Evolutionary conservation across 78 protist genomes (phyloP).

Genomic region (Thecamonas trahens): DNA sequence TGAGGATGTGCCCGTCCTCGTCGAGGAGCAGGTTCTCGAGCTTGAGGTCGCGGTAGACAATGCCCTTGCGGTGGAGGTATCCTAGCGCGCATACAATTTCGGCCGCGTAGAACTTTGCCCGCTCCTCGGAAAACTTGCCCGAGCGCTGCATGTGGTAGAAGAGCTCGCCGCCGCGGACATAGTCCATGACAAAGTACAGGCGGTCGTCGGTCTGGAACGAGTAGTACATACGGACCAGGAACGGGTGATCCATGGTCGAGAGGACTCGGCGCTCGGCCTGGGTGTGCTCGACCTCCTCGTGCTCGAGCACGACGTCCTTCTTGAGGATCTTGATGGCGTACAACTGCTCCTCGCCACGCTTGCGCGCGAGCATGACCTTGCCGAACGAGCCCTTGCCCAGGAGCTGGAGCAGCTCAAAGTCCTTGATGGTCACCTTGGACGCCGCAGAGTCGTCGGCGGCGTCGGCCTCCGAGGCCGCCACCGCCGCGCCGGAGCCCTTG

Average conservation of each 20-base stretch:
- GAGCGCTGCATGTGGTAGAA: slow-evolving; percentile 65
- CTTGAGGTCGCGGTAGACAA: slow-evolving; percentile 56
- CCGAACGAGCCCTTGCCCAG: slow-evolving; percentile 61
- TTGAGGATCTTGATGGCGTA: slow-evolving; percentile 67
- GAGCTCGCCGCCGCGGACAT: slow-evolving; percentile 84
- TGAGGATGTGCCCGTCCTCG: slow-evolving; percentile 30
- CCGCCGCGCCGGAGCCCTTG: too few species aligned
- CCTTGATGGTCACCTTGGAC: slow-evolving; percentile 3
- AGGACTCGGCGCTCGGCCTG: too few species aligned
- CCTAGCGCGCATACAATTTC: slow-evolving; percentile 33
- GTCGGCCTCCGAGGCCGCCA: too few species aligned
- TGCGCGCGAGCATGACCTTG: slow-evolving; percentile 21
- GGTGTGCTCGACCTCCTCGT: slow-evolving; percentile 24
- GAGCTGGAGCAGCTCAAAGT: slow-evolving; percentile 33
- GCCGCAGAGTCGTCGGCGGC: too few species aligned
- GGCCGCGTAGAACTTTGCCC: slow-evolving; percentile 47
- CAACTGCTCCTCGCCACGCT: background rate
- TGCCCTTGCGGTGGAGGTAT: slow-evolving; percentile 22
- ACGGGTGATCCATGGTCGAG: slow-evolving; percentile 51
- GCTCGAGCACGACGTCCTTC: slow-evolving; percentile 37
- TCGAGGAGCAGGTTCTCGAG: slow-evolving; percentile 44
- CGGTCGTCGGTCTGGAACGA: slow-evolving; percentile 66
- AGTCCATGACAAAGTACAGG: slow-evolving; percentile 60
- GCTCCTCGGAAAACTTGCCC: slow-evolving; percentile 8
- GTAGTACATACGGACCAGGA: slow-evolving; percentile 60